phyloP scores from a whole-genome alignment of 768 basidiomycete species.

The Xerocomus spinulosus region DNA sequence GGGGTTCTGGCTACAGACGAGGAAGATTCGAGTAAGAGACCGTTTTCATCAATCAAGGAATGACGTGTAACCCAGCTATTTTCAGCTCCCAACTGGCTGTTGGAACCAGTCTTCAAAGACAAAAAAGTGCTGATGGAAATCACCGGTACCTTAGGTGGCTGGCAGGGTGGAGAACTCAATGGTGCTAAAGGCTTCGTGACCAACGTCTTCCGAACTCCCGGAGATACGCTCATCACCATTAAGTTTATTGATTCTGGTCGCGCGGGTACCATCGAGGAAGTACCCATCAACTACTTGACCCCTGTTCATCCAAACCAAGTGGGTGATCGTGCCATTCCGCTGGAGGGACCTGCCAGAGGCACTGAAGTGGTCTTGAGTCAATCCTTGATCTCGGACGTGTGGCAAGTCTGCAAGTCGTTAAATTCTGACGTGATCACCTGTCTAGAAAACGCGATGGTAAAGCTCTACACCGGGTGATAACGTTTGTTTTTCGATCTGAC shows the following conservation, averaged over 20 bases:
- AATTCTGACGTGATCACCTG: constrained; percentile 8
- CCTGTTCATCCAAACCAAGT: constrained; percentile 37
- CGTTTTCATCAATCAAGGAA: neutral
- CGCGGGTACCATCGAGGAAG: constrained; percentile 33
- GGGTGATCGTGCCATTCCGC: constrained; percentile 47
- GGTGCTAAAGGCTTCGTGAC: constrained; percentile 27
- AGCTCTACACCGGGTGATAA: constrained; percentile 19
- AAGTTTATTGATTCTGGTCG: constrained; percentile 29
- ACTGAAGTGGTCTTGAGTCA: constrained; percentile 43
- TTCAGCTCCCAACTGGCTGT: constrained; percentile 25
- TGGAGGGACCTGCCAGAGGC: constrained; percentile 43
- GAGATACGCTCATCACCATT: constrained; percentile 27
- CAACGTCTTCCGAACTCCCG: constrained; percentile 22
- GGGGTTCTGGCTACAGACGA: constrained; percentile 27
- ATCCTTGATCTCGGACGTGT: constrained; percentile 19
- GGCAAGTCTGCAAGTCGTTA: constrained; percentile 22
- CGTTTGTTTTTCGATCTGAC: neutral
- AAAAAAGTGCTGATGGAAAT: constrained; percentile 31
- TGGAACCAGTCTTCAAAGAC: constrained; percentile 24
- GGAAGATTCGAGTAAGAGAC: constrained; percentile 26
- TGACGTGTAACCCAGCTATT: constrained; percentile 20
- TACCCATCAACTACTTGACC: constrained; percentile 39
- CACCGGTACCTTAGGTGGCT: constrained; percentile 19
- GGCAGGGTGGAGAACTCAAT: constrained; percentile 29
- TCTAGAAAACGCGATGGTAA: constrained; percentile 23